phyloP scores from a whole-genome alignment of 129 eudicot species.

The Gnaphalium uliginosum region DNA sequence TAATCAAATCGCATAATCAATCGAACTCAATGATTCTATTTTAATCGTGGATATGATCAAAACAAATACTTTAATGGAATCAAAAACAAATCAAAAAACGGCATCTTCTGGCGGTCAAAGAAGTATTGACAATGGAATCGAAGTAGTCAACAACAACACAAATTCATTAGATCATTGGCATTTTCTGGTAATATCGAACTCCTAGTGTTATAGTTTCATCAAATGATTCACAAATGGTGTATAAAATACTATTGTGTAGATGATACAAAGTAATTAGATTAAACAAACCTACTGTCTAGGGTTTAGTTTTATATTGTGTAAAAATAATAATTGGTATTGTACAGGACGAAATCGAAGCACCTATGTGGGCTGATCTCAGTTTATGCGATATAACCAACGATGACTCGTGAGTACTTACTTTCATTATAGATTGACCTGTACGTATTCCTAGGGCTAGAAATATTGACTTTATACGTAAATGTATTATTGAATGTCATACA shows the following conservation, averaged over 20 bases:
- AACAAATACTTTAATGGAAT: slow-evolving; percentile 14
- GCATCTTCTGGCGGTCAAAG: slow-evolving; percentile 9
- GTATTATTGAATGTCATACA: neutral
- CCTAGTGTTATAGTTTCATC: neutral
- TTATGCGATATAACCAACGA: slow-evolving; percentile 13
- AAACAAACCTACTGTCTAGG: neutral
- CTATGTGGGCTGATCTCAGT: slow-evolving; percentile 72
- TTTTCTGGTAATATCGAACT: slow-evolving; percentile 45
- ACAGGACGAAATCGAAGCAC: slow-evolving; percentile 75
- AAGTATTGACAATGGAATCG: slow-evolving; percentile 11
- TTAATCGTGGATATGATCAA: neutral
- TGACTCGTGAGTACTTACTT: slow-evolving; percentile 16
- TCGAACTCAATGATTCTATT: neutral
- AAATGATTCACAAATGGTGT: neutral
- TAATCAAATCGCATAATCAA: neutral
- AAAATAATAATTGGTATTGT: slow-evolving; percentile 9
- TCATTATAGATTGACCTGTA: neutral
- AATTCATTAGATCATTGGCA: slow-evolving; percentile 44
- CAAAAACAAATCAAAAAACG: slow-evolving; percentile 7
- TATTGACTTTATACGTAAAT: neutral
- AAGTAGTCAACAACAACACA: slow-evolving; percentile 5
- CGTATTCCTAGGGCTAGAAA: neutral
- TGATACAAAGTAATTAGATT: neutral
- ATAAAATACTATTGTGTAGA: neutral
- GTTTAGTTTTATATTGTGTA: slow-evolving; percentile 17